Percentiles rank a stretch among this genome's conserved stretches.
Evolutionary conservation across 2,329 filamentous ascomycete genomes (phyloP).

Genomic region (Tolypocladium amazonense): DNA sequence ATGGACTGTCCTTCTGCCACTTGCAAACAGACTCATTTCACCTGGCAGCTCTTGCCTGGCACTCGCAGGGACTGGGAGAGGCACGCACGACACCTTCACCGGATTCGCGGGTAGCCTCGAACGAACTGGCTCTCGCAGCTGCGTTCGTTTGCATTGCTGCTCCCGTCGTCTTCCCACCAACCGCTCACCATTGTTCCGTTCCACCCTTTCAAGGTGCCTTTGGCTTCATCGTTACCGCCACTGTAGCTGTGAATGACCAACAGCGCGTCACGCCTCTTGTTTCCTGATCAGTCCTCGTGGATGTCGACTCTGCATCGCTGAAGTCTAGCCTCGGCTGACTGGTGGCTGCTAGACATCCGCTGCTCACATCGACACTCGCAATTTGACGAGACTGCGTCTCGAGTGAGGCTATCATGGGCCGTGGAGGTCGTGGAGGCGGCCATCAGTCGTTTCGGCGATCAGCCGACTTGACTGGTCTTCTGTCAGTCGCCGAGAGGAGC

Average conservation of each 20-base stretch:
- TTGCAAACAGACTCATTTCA: neutral
- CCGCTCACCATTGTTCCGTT: neutral
- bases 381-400: neutral
- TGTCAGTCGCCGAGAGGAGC: slow-evolving; percentile 36
- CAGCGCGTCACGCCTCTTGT: neutral
- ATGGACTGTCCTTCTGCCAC: neutral
- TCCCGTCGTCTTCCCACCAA: neutral
- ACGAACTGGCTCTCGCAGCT: neutral
- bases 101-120: neutral
- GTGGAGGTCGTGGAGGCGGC: slow-evolving; percentile 23
- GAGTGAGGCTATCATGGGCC: slow-evolving; percentile 22
- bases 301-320: neutral
- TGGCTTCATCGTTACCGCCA: neutral
- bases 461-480: slow-evolving; percentile 38
- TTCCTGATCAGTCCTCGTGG: neutral
- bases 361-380: neutral
- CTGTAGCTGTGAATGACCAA: neutral
- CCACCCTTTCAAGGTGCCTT: neutral
- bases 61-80: neutral
- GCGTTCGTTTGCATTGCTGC: neutral
- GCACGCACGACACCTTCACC: neutral
- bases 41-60: neutral
- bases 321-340: neutral
- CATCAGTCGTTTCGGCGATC: slow-evolving; percentile 28
- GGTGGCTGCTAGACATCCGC: neutral